phyloP scores from a whole-genome alignment of 371 early-diverging fungal species.

The Syncephalastrum contaminatum region DNA sequence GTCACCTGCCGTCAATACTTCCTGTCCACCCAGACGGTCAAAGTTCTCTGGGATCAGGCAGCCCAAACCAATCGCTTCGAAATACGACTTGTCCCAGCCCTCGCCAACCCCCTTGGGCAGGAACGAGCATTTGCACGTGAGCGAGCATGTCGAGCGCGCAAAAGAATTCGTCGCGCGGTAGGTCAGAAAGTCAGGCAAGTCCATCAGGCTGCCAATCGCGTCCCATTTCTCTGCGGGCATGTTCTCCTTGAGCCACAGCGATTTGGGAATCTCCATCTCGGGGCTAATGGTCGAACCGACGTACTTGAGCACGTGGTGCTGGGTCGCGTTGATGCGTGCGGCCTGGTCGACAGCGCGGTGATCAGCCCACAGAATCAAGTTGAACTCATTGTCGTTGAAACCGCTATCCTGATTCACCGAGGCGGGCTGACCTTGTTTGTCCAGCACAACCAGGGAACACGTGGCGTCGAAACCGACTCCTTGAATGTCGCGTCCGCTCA shows the following conservation, averaged over 20 bases:
- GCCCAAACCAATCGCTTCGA: slow-evolving; percentile 54
- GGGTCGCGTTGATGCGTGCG: slow-evolving; percentile 59
- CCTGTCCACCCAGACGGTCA: slow-evolving; percentile 49
- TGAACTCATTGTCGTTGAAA: slow-evolving; percentile 43
- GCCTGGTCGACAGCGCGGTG: slow-evolving; percentile 72
- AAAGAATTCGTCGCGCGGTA: slow-evolving; percentile 60
- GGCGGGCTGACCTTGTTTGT: slow-evolving; percentile 49
- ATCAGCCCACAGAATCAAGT: slow-evolving; percentile 79
- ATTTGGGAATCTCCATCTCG: slow-evolving; percentile 80
- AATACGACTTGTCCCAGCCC: slow-evolving; percentile 66
- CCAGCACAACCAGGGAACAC: slow-evolving; percentile 67
- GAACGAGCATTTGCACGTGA: slow-evolving; percentile 75
- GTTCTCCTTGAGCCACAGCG: slow-evolving; percentile 67
- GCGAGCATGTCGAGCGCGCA: slow-evolving; percentile 60
- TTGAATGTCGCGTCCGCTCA: slow-evolving; percentile 37
- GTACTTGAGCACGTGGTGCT: slow-evolving; percentile 56
- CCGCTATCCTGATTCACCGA: slow-evolving; percentile 45
- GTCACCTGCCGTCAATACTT: slow-evolving; percentile 58
- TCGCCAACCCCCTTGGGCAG: slow-evolving; percentile 37
- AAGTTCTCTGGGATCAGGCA: slow-evolving; percentile 51
- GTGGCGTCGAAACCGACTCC: slow-evolving; percentile 82
- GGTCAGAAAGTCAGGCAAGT: slow-evolving; percentile 74
- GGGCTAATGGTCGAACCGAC: slow-evolving; percentile 67
- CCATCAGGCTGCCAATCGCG: slow-evolving; percentile 60
- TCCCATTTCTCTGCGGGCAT: slow-evolving; percentile 50